Evolutionary conservation across 345 rosid species (phyloP), one percentile per base, ranked within the genome.

Genomic region (Trapa bicornis): DNA sequence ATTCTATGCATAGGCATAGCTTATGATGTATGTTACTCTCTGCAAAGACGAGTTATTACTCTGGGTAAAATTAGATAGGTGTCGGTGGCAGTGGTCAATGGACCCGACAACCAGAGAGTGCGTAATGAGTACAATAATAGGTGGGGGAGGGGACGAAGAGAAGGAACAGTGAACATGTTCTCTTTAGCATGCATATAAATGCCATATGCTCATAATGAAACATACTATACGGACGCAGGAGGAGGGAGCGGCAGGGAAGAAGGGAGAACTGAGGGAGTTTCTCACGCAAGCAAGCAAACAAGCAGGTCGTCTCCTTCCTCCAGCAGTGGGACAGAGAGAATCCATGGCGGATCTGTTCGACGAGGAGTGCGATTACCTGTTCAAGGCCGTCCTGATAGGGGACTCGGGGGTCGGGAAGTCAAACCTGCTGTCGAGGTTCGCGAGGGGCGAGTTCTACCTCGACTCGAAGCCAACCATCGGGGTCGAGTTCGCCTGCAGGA

Each of bases 401-500:
- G 94, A 89, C 63, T 88, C 96, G 1, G 93, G 85, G 1, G 96
- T 89, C 35, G 94, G 97, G 69, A 91, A 91, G 77, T 91, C 97
- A 4, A 91, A 91, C 65, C 89, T 91, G 14, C 76, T 91, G 6
- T 88, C 93, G 22, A 80, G 97, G 72, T 88, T 88, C 71, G 80
- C 96, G 0, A 76, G 71, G 43, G 85, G 87, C 47, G 96, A 88
- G 65, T 91, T 91, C 64, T 82, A 87, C 38, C 77, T 91, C 45
- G 93, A 91, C 80, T 91, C 97, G 32, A 91, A 88, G 75, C 96
- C 96, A n/a, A 91, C 97, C 3, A 91, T 91, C 6, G 96, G 97
- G 1, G 97, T 91, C 61, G 97, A 91, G 67, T 91, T 91, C 63
- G 96, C 96, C 67, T 88, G 84, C 75, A 76, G 93, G 71, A 88